Base-by-base conservation (phyloP, 139 green algal species). In the Desmodesmus armatus region DNA sequence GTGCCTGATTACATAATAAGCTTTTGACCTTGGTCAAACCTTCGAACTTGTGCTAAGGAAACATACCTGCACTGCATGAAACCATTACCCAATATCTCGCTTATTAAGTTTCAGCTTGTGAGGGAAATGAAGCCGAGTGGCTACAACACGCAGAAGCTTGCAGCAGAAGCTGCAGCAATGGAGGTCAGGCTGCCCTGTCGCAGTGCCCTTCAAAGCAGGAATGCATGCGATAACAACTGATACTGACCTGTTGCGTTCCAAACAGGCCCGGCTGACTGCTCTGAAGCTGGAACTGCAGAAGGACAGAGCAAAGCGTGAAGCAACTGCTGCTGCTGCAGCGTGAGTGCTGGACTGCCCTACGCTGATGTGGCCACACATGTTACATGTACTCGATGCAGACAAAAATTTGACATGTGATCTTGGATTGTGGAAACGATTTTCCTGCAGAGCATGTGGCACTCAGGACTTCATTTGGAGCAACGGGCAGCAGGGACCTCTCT, bases 241-340 rank as follows among this genome's bases (percentile, higher is more conserved):
- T n/a, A n/a, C n/a, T n/a, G n/a, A n/a, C n/a, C n/a, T n/a, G 21
- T 6, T 31, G 11, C 29, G 3, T 19, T 35, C 23, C 17, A 13
- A 35, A n/a, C 67, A 75, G 67, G 67, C 67, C 17, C 67, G 37
- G 37, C 33, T 75, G 11, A 37, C 67, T 19, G 29, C 33, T 21
- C 17, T 75, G 5, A 75, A 37, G 35, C 17, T 23, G 13, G 35
- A 37, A 15, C 47, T 75, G 67, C 31, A 37, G 37, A 75, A 49
- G 37, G 67, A 75, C 15, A 47, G 41, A 3, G 15, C 37, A 51
- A 75, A 75, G 67, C 67, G 67, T 31, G 63, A 72, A 72, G n/a
- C n/a, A 43, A 33, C 63, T 44, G 21, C 27, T 31, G 40, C 19
- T 27, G 60, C 33, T 7, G 17, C 25, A 69, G 33, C 60, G 25